Percentiles rank a stretch among this genome's conserved stretches.
phyloP scores from a whole-genome alignment of 768 basidiomycete genomes.

The Pleurotus sapidus region DNA sequence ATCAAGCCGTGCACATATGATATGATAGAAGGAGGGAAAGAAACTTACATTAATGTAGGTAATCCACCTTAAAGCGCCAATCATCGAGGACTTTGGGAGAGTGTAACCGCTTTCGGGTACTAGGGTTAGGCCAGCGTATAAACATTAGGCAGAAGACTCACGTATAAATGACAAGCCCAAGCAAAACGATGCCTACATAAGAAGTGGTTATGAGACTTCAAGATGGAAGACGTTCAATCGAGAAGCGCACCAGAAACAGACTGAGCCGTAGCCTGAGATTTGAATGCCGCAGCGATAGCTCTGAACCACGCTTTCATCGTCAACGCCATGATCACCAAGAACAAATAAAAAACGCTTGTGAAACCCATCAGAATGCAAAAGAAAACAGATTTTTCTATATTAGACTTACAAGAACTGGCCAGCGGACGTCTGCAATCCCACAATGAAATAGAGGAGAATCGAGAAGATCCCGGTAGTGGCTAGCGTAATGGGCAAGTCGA shows the following conservation, averaged over 20 bases:
- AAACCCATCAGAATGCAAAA: neutral
- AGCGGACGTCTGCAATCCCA: conserved; percentile 40
- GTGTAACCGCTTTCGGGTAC: conserved; percentile 54
- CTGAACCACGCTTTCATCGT: conserved; percentile 70
- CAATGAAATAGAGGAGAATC: conserved; percentile 47
- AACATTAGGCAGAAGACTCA: neutral
- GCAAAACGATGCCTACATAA: conserved; percentile 28
- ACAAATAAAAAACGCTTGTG: conserved; percentile 44
- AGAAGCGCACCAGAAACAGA: conserved; percentile 38
- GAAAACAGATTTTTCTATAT: neutral
- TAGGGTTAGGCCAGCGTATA: too few relatives aligned
- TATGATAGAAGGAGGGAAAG: too few relatives aligned
- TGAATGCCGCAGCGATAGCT: conserved; percentile 45
- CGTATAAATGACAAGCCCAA: conserved; percentile 49
- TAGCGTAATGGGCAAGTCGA: conserved; percentile 43
- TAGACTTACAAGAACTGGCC: conserved; percentile 51
- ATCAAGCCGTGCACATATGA: too few relatives aligned
- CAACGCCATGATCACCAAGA: conserved; percentile 43
- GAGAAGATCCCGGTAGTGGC: conserved; percentile 28
- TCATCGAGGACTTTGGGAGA: conserved; percentile 47
- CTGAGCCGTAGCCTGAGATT: conserved; percentile 44
- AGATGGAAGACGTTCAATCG: conserved; percentile 1
- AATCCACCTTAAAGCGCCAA: conserved; percentile 53
- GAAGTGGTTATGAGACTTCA: too few relatives aligned
- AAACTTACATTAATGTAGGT: conserved; percentile 43